Percentiles rank a stretch among this genome's conserved stretches.
Conservation (phyloP, 192 early-diverging fungal genomes). For the Gigaspora rosea region DNA sequence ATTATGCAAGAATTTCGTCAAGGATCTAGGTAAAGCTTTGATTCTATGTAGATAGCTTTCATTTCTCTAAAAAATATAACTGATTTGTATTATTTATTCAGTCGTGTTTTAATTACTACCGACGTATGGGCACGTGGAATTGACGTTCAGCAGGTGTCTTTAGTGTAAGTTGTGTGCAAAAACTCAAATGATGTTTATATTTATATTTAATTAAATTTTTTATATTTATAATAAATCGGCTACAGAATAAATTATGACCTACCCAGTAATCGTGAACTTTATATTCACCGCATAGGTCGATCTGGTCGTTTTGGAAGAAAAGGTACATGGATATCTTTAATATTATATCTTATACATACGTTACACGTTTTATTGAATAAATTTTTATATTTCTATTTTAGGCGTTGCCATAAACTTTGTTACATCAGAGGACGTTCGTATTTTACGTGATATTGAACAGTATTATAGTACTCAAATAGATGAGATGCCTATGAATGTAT, state of each 20-base stretch:
- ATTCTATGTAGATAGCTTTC: neutral
- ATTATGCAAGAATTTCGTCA: constrained; percentile 98
- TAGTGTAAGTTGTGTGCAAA: constrained; percentile 60
- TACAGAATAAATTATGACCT: constrained; percentile 88
- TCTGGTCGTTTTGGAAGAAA: constrained; percentile 97
- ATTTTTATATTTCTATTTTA: neutral
- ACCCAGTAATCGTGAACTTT: constrained; percentile 93
- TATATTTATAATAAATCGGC: neutral
- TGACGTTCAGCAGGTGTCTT: constrained; percentile 98
- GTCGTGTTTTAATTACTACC: constrained; percentile 96
- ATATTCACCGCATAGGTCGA: constrained; percentile 98
- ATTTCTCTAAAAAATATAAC: neutral
- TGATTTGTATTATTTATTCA: constrained; percentile 36
- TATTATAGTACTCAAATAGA: constrained; percentile 98
- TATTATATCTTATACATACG: neutral
- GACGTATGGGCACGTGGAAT: constrained; percentile 99
- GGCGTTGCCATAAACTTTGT: constrained; percentile 99
- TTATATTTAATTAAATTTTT: neutral
- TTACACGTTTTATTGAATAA: neutral
- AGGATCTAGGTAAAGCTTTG: constrained; percentile 63
- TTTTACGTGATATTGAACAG: constrained; percentile 96
- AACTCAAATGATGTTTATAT: neutral
- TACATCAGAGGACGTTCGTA: constrained; percentile 88
- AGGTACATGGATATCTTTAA: constrained; percentile 40
- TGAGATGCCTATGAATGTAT: constrained; percentile 87